Base-by-base conservation (phyloP, 2,329 filamentous ascomycete species). In the Aspergillus ruber region DNA sequence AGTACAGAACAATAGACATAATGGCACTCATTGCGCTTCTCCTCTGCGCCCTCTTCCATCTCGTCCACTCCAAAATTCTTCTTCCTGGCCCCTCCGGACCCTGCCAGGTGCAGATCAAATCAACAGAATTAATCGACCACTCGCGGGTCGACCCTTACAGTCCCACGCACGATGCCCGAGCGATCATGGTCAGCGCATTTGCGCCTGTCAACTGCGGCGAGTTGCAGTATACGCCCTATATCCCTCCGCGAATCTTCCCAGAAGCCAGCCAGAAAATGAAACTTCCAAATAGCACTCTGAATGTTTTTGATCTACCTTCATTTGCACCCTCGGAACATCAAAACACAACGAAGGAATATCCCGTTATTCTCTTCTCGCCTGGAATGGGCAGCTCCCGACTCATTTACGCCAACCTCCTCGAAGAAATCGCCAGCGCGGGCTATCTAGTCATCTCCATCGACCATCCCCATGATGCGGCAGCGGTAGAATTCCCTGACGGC, bases 401-500 rank as follows among this genome's bases (percentile, higher is more conserved):
- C 10, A n/a, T 44, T 18, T 44, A 44, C 21, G 18, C 29, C 12
- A 23, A 36, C 18, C 13, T 44, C 7, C 18, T 44, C 7, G 4
- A 33, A 13, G 8, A 20, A 15, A 18, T 44, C 13, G 43, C 43
- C 10, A 36, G 29, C 17, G 10, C 10, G 7, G 43, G 43, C 12
- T 44, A 8, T 23, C 9, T 44, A 4, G 43, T 44, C 8, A n/a
- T 44, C 18, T 35, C 29, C 12, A 48, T 61, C 8, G 58, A 61
- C 43, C 54, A 57, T 38, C 55, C 57, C 0, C 54, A 57, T 35
- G 58, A 61, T 23, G 43, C 52, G 7, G 18, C 32, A 17, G 44
- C 51, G n/a, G 56, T 61, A 4, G 56, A 56, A 38, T 61, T 55
- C 23, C 58, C 55, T 2, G 52, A 59, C 25, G 56, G 56, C 13